Evolutionary conservation across 2,329 filamentous ascomycete genomes (phyloP), one percentile per base, ranked within the genome.

Genomic region (Colletotrichum incanum): DNA sequence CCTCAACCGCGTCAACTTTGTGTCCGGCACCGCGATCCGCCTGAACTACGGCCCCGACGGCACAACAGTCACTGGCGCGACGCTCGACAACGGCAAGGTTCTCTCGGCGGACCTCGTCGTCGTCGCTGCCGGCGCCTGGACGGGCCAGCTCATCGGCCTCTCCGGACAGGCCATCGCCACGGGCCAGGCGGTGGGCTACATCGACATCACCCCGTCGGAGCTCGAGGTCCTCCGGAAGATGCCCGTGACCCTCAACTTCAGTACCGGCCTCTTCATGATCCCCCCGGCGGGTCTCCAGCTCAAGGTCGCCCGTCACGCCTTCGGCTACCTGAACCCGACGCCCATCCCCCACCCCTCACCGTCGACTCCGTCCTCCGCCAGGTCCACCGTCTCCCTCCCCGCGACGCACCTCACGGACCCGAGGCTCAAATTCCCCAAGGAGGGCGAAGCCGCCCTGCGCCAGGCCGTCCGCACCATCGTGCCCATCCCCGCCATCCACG

Each of bases 61-160:
- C 34, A 52, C 37, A 5, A 65, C 59, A 18, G 74, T 75, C 72
- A 83, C 84, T 0, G 92, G 91, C 31, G 91, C 88, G 5, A 82
- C 82, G n/a, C 82, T 94, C 11, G 76, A 77, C 1, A 82, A 88
- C 73, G 87, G 86, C 1, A 80, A 80, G 8, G 83, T 79, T 12
- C 74, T 94, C 8, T 83, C 82, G 5, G 93, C 93, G 2, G 93
- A 94, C 71, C 86, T 97, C 9, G 92, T 93, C 43, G 86, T 98
- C 67, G 87, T 97, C 2, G 95, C 96, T 0, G 91, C 95, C 0
- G 96, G 96, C 20, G 95, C 96, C 5, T 98, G 96, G 95, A 94
- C 93, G 2, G 89, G 92, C 2, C 87, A 89, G 1, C 86, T 98
- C 28, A 84, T 98, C 67, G 93, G 98, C 80, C 85, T 98, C 0